These are phyloP conservation scores for Pinus taeda DNA, from an alignment of 75 land plant species.

Conservation along the genomic window DNA sequence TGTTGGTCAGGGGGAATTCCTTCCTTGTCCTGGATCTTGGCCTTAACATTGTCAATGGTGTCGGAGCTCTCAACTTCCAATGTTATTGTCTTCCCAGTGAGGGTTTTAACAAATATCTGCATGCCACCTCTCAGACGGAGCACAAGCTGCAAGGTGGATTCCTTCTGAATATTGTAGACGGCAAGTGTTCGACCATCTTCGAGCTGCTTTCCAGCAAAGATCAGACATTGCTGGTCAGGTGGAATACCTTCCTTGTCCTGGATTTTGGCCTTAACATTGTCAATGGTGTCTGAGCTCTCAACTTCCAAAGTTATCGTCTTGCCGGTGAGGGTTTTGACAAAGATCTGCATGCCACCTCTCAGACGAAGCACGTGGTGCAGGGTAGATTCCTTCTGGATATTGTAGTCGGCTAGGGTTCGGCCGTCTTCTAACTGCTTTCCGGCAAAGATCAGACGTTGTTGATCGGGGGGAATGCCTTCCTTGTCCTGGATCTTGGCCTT, in stretches of 20 bases:
- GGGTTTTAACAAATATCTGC: slow-evolving; percentile 16
- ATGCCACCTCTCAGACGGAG: slow-evolving; percentile 10
- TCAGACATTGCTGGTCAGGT: neutral
- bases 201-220: neutral
- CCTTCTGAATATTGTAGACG: neutral
- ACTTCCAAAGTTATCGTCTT: too few species aligned
- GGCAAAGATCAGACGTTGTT: too few species aligned
- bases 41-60: slow-evolving; percentile 18
- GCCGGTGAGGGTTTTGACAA: too few species aligned
- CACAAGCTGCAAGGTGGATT: slow-evolving; percentile 2
- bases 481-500: too few species aligned
- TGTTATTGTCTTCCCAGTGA: slow-evolving; percentile 14
- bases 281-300: too few species aligned
- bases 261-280: neutral
- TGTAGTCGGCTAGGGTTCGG: too few species aligned
- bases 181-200: neutral
- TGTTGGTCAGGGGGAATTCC: slow-evolving; percentile 15
- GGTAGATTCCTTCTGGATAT: too few species aligned
- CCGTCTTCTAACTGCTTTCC: too few species aligned
- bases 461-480: too few species aligned
- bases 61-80: slow-evolving; percentile 23
- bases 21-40: slow-evolving; percentile 17
- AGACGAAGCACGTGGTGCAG: too few species aligned
- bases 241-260: neutral
- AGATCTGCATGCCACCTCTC: too few species aligned